Evolutionary conservation across 192 early-diverging fungal species (phyloP).

Genomic region (Backusella morwellensis): DNA sequence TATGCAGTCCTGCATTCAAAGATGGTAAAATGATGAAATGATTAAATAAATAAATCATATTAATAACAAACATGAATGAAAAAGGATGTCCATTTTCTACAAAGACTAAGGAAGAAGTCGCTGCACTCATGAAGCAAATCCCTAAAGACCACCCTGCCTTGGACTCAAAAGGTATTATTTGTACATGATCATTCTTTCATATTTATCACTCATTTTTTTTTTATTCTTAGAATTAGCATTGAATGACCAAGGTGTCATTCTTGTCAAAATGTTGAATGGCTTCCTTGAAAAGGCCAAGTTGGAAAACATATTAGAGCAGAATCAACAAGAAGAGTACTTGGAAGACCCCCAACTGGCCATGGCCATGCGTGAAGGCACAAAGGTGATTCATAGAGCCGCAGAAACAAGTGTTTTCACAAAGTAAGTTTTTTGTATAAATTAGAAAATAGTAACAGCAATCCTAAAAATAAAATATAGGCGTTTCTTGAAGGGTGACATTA

Average conservation of each 20-base stretch:
- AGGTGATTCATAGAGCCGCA: constrained; percentile 47
- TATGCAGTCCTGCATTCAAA: constrained; percentile 18
- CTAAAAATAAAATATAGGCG: constrained; percentile 22
- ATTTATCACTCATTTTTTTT: not conserved
- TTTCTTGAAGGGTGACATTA: constrained; percentile 53
- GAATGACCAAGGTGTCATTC: not conserved
- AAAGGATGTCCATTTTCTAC: constrained; percentile 20
- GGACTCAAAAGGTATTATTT: not conserved
- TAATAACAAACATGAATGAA: not conserved
- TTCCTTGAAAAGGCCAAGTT: constrained; percentile 13
- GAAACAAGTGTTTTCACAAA: constrained; percentile 52
- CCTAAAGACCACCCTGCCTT: constrained; percentile 20
- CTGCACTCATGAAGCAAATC: constrained; percentile 9
- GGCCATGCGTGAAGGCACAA: constrained; percentile 55
- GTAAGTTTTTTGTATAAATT: constrained; percentile 22
- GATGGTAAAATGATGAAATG: constrained; percentile 6
- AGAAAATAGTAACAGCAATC: not conserved
- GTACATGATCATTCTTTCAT: not conserved
- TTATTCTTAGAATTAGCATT: constrained; percentile 3
- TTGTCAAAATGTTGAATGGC: constrained; percentile 13
- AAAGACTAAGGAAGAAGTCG: constrained; percentile 12
- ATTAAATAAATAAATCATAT: not conserved
- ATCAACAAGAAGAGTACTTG: not conserved
- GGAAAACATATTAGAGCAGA: not conserved
- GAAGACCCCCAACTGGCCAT: constrained; percentile 43